Evolutionary conservation across 2,329 filamentous ascomycete genomes (phyloP), one percentile per base, ranked within the genome.

Genomic region (Verticillium isaacii): DNA sequence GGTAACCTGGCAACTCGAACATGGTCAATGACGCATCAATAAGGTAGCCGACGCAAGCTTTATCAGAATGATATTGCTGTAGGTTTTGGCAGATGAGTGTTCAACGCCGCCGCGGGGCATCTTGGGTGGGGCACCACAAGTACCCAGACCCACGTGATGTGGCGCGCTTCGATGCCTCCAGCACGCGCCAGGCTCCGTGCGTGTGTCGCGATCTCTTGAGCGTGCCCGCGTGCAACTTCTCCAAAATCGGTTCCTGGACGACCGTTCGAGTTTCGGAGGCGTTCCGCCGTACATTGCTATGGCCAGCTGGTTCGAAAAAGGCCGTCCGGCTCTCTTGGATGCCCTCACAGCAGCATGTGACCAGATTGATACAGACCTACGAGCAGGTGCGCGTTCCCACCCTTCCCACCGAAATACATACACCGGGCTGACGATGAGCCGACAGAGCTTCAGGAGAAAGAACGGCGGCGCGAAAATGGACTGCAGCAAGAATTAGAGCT

Each of bases 271-370:
- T 5, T 19, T 23, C 12, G 14, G 19, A 23, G 17, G 12, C 45
- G 45, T 25, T 11, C n/a, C 9, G 45, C n/a, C 23, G 19, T 23
- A 19, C 19, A 6, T 19, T 12, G 19, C 11, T 29, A 80, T 80
- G 77, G 69, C 75, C 41, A 74, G 69, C 62, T 79, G 77, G 75
- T 74, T 78, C 55, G 66, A 68, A 45, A 70, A 67, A 39, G 77
- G 78, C 32, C 75, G 78, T 11, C 70, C 75, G 56, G 72, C 75
- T 32, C 67, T 82, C 15, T 69, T 78, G 19, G 71, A 76, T 63
- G 78, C 77, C 36, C 66, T 82, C 8, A 68, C 68, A n/a, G 66
- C 70, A 36, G 74, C 75, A 9, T 80, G 78, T 62, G 71, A 76
- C 62, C 67, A 73, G 29, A 74, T 82, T 57, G 76, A 78, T 54